phyloP scores from a whole-genome alignment of 192 early-diverging fungal species.

The Entomortierella chlamydospora region DNA sequence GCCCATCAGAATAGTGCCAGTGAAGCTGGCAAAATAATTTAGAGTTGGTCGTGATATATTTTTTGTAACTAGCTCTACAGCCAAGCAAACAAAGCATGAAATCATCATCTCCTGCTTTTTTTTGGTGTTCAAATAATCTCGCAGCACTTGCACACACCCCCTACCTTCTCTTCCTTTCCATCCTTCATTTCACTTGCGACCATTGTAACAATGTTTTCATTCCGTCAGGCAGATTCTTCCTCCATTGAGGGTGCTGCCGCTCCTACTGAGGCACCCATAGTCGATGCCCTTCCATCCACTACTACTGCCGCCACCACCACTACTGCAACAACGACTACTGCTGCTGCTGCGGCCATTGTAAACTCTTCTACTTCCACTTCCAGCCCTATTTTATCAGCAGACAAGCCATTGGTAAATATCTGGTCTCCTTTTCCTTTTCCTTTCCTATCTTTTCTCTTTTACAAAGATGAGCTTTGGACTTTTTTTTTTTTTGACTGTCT shows the following conservation, averaged over 20 bases:
- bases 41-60: too few species aligned
- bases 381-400: not conserved
- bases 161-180: not conserved
- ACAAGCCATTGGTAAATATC: constrained; percentile 11
- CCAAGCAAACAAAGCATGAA: too few species aligned
- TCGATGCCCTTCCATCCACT: not conserved
- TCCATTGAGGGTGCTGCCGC: not conserved
- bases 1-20: not conserved
- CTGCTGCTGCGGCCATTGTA: not conserved
- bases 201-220: constrained; percentile 15
- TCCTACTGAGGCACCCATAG: not conserved
- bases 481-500: not conserved
- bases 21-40: too few species aligned
- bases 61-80: too few species aligned
- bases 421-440: not conserved
- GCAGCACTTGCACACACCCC: too few species aligned
- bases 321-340: not conserved
- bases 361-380: not conserved
- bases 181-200: not conserved
- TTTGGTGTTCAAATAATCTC: too few species aligned
- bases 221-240: constrained; percentile 4
- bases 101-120: too few species aligned
- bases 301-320: not conserved
- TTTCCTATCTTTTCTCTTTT: not conserved
- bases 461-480: not conserved